These are phyloP conservation scores for Trichosporon faecale DNA, from an alignment of 1,284 basidiomycete species.

Conservation along the genomic window DNA sequence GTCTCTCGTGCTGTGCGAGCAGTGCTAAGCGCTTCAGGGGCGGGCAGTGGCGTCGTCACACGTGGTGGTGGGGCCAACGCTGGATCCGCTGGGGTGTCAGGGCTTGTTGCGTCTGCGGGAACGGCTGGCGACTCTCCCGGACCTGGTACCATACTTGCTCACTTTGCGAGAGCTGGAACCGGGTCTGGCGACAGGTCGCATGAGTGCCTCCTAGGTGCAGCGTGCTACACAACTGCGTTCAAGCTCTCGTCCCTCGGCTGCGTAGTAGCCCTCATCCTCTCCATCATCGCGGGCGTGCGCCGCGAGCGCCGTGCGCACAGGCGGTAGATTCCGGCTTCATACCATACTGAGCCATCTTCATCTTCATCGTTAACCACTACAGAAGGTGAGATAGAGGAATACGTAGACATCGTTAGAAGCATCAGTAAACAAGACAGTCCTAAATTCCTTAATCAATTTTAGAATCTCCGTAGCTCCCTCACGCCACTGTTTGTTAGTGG, in stretches of 20 bases:
- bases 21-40: neutral
- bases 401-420: too few relatives aligned
- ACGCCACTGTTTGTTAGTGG: neutral
- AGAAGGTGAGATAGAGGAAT: too few relatives aligned
- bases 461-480: too few relatives aligned
- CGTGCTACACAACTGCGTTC: slow-evolving; percentile 50
- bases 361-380: too few relatives aligned
- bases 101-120: neutral
- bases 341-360: too few relatives aligned
- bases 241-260: slow-evolving; percentile 40
- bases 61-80: neutral
- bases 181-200: neutral
- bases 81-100: neutral
- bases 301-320: slow-evolving; percentile 29
- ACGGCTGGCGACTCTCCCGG: slow-evolving; percentile 13
- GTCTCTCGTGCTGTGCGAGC: neutral
- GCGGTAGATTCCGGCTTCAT: neutral
- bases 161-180: neutral
- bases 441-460: too few relatives aligned
- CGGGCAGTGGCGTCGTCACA: neutral
- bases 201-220: slow-evolving; percentile 42
- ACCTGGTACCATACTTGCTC: slow-evolving; percentile 14
- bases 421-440: too few relatives aligned
- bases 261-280: slow-evolving; percentile 40
- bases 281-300: slow-evolving; percentile 39